These are phyloP conservation scores for Agrostemma githago DNA, from an alignment of 148 eudicot genomes.

Conservation along the genomic window DNA sequence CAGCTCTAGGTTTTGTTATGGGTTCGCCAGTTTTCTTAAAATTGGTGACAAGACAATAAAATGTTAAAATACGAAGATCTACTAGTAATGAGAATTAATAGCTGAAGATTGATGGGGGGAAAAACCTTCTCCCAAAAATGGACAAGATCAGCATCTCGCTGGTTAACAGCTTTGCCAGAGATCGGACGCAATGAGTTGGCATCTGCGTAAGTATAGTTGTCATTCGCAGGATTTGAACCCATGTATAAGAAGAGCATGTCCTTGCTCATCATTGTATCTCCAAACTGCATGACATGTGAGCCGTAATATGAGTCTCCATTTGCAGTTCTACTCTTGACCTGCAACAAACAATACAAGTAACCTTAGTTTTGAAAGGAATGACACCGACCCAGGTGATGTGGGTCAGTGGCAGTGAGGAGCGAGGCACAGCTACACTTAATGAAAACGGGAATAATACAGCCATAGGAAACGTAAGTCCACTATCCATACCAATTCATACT, in stretches of 20 bases:
- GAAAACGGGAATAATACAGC: not conserved
- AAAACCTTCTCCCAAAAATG: slow-evolving; percentile 97
- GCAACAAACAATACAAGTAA: slow-evolving; percentile 9
- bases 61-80: not conserved
- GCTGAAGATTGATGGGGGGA: not conserved
- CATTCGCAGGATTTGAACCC: slow-evolving; percentile 94
- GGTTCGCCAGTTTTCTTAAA: not conserved
- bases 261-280: slow-evolving; percentile 57
- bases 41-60: not conserved
- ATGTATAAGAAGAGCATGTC: slow-evolving; percentile 56
- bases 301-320: slow-evolving; percentile 61
- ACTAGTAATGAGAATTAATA: not conserved
- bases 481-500: slow-evolving; percentile 39
- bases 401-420: not conserved
- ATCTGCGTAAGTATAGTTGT: slow-evolving; percentile 53
- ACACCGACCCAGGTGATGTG: not conserved
- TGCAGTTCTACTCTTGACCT: slow-evolving; percentile 80
- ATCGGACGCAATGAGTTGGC: slow-evolving; percentile 45
- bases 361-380: not conserved
- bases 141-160: slow-evolving; percentile 95
- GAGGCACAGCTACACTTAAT: too few relatives aligned
- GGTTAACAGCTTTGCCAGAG: slow-evolving; percentile 69
- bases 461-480: not conserved
- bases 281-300: slow-evolving; percentile 96
- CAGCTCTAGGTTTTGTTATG: not conserved